Conservation (phyloP, 1,284 basidiomycete genomes). For the Irpex rosettiformis region DNA sequence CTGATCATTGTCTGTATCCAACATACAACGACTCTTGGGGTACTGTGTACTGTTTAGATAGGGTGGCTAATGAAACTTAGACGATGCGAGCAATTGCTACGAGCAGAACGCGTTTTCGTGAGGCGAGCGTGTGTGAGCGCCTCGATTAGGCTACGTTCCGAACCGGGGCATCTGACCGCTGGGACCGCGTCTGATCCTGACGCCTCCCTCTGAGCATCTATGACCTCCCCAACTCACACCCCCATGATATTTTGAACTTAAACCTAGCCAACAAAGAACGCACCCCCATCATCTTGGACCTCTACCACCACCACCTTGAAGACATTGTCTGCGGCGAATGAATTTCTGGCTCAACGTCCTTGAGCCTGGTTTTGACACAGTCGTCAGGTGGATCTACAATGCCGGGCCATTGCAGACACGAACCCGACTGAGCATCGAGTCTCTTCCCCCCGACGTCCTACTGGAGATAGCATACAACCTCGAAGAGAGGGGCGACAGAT, state of each 20-base stretch:
- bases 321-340: neutral
- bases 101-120: neutral
- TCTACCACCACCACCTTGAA: neutral
- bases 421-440: conserved; percentile 9
- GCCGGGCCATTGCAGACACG: neutral
- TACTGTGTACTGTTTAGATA: neutral
- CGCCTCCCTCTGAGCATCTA: too few relatives aligned
- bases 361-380: neutral
- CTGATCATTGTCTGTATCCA: neutral
- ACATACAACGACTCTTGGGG: neutral
- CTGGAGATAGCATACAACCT: conserved; percentile 58
- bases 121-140: neutral
- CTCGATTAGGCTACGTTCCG: neutral
- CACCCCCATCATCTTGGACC: neutral
- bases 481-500: conserved; percentile 46
- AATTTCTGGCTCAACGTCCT: neutral
- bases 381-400: neutral
- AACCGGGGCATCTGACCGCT: too few relatives aligned
- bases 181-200: too few relatives aligned
- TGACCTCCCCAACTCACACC: too few relatives aligned
- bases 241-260: too few relatives aligned
- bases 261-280: too few relatives aligned
- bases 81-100: neutral
- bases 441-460: conserved; percentile 45
- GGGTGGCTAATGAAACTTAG: neutral